Base-by-base conservation (phyloP, 345 rosid genomes). In the Euclidium syriacum region DNA sequence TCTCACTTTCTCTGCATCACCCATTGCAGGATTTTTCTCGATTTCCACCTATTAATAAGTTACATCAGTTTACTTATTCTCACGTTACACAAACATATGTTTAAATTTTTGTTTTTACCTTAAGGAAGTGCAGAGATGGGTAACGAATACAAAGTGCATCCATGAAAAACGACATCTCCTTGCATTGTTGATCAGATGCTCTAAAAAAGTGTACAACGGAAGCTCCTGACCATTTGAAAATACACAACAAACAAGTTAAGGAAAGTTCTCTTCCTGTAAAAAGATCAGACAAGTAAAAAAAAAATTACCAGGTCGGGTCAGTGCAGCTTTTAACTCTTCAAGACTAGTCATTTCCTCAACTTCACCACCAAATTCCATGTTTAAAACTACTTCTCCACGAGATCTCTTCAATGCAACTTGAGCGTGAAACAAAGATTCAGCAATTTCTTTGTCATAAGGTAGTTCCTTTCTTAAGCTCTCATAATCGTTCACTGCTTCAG, bases 351-450 rank as follows among this genome's bases (percentile, higher is more conserved):
- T 82, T 69, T 82, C 80, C 79, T 88, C 99, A 43, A 95, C 99
- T 71, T 86, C 96, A 49, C 97, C 91, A 20, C 97, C 96, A 65
- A 95, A 95, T 73, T 90, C 86, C 96, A 95, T 77, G 75, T 95
- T 88, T 59, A 81, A 47, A 30, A 95, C 96, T 64, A 85, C 95
- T 73, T 86, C 96, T 14, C 99, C 99, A 0, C 82, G 88, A 52
- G 94, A 95, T 71, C 85, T 95, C 82, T 84, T 95, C 75, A 95
- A 67, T 6, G 96, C 85, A 60, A 95, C 95, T 82, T 88, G 96
- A 24, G 97, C 81, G 52, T 90, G 95, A 77, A 90, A 95, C 60
- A 90, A 82, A 73, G 85, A 79, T 62, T 88, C 97, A 4, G 97
- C 96, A 48, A 90, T 81, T 63, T 81, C 88, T 67, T 78, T 90